Evolutionary conservation across 805 yeast species (phyloP), one percentile per base, ranked within the genome.

Genomic region (Starmerella apicola): DNA sequence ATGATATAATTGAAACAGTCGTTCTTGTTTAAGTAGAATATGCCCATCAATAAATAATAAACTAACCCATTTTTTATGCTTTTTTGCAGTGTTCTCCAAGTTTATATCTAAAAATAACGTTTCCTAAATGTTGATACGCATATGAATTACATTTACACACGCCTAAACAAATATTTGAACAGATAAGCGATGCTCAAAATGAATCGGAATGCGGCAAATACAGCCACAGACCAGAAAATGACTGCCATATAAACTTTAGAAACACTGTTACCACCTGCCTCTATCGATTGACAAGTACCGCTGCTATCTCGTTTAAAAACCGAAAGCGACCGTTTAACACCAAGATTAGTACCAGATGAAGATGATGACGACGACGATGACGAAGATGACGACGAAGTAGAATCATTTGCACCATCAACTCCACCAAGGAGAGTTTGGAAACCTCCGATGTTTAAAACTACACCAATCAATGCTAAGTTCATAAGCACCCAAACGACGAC

Each of bases 211-310:
- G 78, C 69, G 0, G 97, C 95, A 68, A 84, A 72, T 21, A 78
- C 81, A 3, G 95, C 95, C 32, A 88, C 97, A 27, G 86, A 63
- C 95, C 97, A 88, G 49, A 88, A 65, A 34, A 88, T 78, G 23
- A 88, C 83, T 4, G 91, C 73, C 58, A 88, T 70, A 57, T 84
- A 88, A 5, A 76, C 63, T 34, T 52, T 51, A 1, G 60, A 50
- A 18, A 56, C 51, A 5, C 16, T 32, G n/a, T 49, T 41, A 8
- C 53, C 42, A 17, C 59, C 49, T 9, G 68, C 63, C 25, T 67
- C 60, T 19, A 45, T 32, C 38, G 43, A 50, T 9, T 38, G 26
- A 55, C 61, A 52, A 2, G 47, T 20, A 1, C 42, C 43, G 3
- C 39, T 22, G 21, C 31, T 21, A 1, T 32, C 29, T 2, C 38